These are phyloP conservation scores for Podila clonocystis DNA, from an alignment of 192 early-diverging fungal genomes.

Conservation along the genomic window DNA sequence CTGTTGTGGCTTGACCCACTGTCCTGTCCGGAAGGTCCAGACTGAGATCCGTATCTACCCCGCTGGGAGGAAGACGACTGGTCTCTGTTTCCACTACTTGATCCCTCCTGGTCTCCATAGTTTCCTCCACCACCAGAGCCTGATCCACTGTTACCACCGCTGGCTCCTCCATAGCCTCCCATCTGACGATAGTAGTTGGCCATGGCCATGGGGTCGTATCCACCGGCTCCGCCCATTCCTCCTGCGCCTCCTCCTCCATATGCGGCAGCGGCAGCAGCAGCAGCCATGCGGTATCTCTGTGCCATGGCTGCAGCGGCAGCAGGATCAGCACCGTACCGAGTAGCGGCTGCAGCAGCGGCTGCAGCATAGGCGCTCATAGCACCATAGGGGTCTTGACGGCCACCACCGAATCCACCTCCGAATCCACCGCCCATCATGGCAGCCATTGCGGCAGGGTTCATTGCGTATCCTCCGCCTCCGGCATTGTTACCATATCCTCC, in stretches of 20 bases:
- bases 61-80: constrained; percentile 22
- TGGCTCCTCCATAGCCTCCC: constrained; percentile 33
- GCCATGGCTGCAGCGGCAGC: constrained; percentile 37
- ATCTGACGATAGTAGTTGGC: constrained; percentile 38
- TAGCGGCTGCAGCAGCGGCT: constrained; percentile 35
- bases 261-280: constrained; percentile 30
- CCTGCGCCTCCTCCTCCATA: constrained; percentile 17
- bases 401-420: constrained; percentile 40
- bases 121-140: constrained; percentile 18
- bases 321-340: constrained; percentile 40
- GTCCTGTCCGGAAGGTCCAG: constrained; percentile 6
- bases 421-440: constrained; percentile 47
- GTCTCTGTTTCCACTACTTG: constrained; percentile 15
- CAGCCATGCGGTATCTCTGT: constrained; percentile 39
- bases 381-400: constrained; percentile 39
- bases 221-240: constrained; percentile 28
- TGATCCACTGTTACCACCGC: constrained; percentile 21
- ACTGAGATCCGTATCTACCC: constrained; percentile 37
- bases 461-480: constrained; percentile 42
- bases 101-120: constrained; percentile 14
- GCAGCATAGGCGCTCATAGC: constrained; percentile 46
- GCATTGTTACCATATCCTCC: constrained; percentile 27
- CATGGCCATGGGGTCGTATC: constrained; percentile 36
- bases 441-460: constrained; percentile 31
- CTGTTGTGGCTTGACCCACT: constrained; percentile 5